Percentiles rank a stretch among this genome's conserved stretches.
Conservation (phyloP, 1,284 basidiomycete genomes). For the Trametes polyzona region DNA sequence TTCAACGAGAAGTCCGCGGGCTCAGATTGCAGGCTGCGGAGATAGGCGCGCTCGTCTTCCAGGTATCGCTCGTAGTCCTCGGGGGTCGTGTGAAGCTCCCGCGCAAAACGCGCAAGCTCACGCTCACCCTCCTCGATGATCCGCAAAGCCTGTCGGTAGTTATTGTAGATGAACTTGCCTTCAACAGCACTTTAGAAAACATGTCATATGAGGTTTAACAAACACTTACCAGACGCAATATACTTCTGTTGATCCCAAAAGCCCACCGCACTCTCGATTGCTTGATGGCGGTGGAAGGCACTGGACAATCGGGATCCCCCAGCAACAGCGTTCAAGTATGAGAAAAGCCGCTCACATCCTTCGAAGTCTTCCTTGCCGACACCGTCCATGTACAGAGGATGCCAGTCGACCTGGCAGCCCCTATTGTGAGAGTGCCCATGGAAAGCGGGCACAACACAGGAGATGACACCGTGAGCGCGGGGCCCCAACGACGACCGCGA, state of each 20-base stretch:
- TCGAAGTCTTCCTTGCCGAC: conserved; percentile 42
- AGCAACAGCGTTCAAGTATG: conserved; percentile 36
- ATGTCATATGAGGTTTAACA: not conserved
- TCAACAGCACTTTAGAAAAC: not conserved
- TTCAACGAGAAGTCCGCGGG: not conserved
- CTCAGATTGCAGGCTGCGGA: not conserved
- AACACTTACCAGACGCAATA: conserved; percentile 9
- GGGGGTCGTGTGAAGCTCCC: conserved; percentile 1
- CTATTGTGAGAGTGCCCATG: conserved; percentile 41
- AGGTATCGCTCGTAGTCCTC: conserved; percentile 28
- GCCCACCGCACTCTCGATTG: conserved; percentile 21
- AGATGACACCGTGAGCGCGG: conserved; percentile 7
- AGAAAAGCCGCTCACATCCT: conserved; percentile 39
- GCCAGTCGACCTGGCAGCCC: conserved; percentile 37
- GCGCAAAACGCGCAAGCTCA: conserved; percentile 1
- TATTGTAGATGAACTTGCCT: conserved; percentile 2
- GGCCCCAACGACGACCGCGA: conserved; percentile 29
- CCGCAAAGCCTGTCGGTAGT: not conserved
- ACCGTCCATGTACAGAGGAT: conserved; percentile 35
- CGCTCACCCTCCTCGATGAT: conserved; percentile 15
- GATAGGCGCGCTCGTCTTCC: not conserved
- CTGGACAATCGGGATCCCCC: conserved; percentile 24
- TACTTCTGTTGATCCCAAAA: conserved; percentile 24
- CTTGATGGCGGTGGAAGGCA: conserved; percentile 33
- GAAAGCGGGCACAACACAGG: conserved; percentile 33